A percentile compares a stretch with the other conserved stretches of the same genome.
Conservation (phyloP, 768 basidiomycete genomes). For the Mycena venus region DNA sequence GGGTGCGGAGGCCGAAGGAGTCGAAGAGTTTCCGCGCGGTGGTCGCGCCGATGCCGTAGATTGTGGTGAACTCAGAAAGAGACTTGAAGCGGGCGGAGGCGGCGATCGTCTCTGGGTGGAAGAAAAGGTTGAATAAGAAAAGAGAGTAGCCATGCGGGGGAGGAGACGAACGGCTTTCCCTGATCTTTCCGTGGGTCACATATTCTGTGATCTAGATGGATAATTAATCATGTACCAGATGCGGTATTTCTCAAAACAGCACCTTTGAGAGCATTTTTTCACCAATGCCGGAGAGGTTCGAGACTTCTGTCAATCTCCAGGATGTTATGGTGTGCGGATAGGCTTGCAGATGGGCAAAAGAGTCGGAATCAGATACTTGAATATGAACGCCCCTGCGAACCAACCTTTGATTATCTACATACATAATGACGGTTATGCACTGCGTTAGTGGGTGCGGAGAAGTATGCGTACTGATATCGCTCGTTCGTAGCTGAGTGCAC, state of each 20-base stretch:
- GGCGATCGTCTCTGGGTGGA: slow-evolving; percentile 58
- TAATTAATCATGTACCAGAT: neutral
- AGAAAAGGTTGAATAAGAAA: neutral
- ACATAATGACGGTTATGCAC: neutral
- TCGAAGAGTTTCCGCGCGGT: slow-evolving; percentile 77
- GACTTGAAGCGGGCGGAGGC: slow-evolving; percentile 67
- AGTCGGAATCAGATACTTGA: neutral
- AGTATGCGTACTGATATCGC: slow-evolving; percentile 70
- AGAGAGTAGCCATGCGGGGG: neutral
- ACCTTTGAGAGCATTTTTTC: slow-evolving; percentile 66
- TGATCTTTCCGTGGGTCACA: slow-evolving; percentile 63
- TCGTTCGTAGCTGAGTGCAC: slow-evolving; percentile 79
- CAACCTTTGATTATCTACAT: slow-evolving; percentile 65
- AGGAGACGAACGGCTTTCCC: slow-evolving; percentile 64
- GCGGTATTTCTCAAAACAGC: neutral
- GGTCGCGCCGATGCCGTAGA: slow-evolving; percentile 83
- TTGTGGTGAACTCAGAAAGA: slow-evolving; percentile 68
- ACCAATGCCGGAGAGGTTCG: slow-evolving; percentile 63
- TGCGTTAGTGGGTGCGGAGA: too few species aligned
- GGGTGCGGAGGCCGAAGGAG: slow-evolving; percentile 68
- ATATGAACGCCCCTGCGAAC: slow-evolving; percentile 36
- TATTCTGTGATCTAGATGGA: slow-evolving; percentile 72
- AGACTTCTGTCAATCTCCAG: slow-evolving; percentile 54
- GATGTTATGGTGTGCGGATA: slow-evolving; percentile 60
- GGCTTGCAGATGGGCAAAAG: slow-evolving; percentile 49